Percentiles rank a stretch among this genome's conserved stretches.
These are phyloP conservation scores for Diaporthe capsici DNA, from an alignment of 2,329 filamentous ascomycete species.

Conservation along the genomic window DNA sequence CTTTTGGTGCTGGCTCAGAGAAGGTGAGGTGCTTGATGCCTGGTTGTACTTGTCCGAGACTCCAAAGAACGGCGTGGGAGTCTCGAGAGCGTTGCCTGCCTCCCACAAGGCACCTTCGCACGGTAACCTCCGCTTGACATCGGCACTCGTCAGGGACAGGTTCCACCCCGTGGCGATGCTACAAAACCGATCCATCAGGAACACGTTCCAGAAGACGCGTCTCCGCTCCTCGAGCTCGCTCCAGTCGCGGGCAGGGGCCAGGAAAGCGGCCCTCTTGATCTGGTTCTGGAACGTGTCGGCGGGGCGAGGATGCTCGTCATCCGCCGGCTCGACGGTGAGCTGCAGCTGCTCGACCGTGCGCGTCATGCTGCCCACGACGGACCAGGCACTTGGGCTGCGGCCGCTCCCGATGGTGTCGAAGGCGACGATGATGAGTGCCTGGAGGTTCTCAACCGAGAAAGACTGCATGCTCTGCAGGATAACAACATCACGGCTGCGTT, in stretches of 20 bases:
- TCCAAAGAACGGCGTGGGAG: slow-evolving; percentile 58
- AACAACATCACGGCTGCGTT: slow-evolving; percentile 49
- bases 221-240: slow-evolving; percentile 55
- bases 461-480: slow-evolving; percentile 53
- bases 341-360: slow-evolving; percentile 56
- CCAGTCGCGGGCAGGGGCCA: slow-evolving; percentile 51
- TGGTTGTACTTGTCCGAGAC: slow-evolving; percentile 51
- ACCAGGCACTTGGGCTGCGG: slow-evolving; percentile 52
- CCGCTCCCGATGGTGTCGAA: slow-evolving; percentile 56
- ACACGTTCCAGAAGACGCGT: slow-evolving; percentile 58
- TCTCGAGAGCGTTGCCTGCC: slow-evolving; percentile 51
- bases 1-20: neutral
- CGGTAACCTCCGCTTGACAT: slow-evolving; percentile 55
- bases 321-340: slow-evolving; percentile 50
- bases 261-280: slow-evolving; percentile 54
- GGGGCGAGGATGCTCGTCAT: slow-evolving; percentile 31
- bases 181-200: slow-evolving; percentile 58
- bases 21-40: neutral
- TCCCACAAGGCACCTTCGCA: slow-evolving; percentile 57
- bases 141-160: slow-evolving; percentile 52
- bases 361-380: slow-evolving; percentile 56
- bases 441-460: slow-evolving; percentile 53
- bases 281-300: slow-evolving; percentile 50
- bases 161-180: slow-evolving; percentile 57
- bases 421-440: slow-evolving; percentile 53